Conservation (phyloP, 2,329 filamentous ascomycete species). For the Rutstroemia sp. region DNA sequence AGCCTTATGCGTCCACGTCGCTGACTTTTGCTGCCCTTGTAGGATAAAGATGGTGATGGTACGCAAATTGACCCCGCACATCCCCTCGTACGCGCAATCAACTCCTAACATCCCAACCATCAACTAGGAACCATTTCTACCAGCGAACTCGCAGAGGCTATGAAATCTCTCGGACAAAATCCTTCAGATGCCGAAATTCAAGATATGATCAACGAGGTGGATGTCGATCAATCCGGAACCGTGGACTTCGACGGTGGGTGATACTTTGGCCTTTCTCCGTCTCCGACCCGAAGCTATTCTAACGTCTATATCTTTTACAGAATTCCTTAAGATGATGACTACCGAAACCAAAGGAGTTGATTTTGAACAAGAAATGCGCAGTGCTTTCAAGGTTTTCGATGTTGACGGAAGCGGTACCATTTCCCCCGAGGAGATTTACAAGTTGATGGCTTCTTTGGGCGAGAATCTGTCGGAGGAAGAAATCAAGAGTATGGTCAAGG, state of each 20-base stretch:
- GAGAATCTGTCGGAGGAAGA: slow-evolving; percentile 58
- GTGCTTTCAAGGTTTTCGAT: slow-evolving; percentile 61
- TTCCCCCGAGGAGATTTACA: slow-evolving; percentile 52
- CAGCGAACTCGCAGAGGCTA: slow-evolving; percentile 5
- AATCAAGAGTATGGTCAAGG: slow-evolving; percentile 58
- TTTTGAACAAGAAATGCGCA: slow-evolving; percentile 56
- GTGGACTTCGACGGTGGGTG: slow-evolving; percentile 10
- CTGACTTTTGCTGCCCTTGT: background rate
- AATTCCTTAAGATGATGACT: slow-evolving; percentile 61
- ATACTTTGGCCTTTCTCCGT: background rate
- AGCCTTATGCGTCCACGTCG: background rate
- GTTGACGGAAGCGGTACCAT: slow-evolving; percentile 60
- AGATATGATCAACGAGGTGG: slow-evolving; percentile 11
- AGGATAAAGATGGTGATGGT: slow-evolving; percentile 12
- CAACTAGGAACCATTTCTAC: slow-evolving; percentile 5
- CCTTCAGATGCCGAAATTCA: slow-evolving; percentile 9
- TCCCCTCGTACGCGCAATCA: background rate
- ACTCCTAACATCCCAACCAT: background rate
- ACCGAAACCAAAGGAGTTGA: slow-evolving; percentile 54
- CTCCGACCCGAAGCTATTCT: background rate
- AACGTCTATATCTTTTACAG: slow-evolving; percentile 29
- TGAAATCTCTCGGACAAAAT: slow-evolving; percentile 10
- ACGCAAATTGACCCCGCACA: slow-evolving; percentile 6
- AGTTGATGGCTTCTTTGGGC: slow-evolving; percentile 57
- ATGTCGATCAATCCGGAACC: slow-evolving; percentile 10